Evolutionary conservation across 2,329 filamentous ascomycete species (phyloP), one percentile per base, ranked within the genome.

Genomic region (Peltaster fructicola): DNA sequence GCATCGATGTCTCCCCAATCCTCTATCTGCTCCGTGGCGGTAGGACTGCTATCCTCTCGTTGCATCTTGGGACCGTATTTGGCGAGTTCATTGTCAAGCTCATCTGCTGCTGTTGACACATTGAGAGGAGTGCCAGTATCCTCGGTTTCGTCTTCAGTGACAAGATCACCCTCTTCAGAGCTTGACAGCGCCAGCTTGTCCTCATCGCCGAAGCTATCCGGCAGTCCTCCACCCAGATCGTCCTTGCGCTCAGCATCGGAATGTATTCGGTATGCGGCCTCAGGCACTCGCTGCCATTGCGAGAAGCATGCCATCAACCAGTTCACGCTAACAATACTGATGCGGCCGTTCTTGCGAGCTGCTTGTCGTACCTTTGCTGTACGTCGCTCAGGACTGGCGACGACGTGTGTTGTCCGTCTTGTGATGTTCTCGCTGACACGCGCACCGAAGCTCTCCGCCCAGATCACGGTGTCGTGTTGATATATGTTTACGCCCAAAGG

Each of bases 361-460:
- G 88, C 88, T 49, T 84, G 75, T 23, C 79, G 74, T 20, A 95
- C 81, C 53, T 98, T 98, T 26, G 80, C 75, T 0, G 88, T 95
- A 12, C 84, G 72, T 13, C 75, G 63, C 9, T 67, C 61, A 10
- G 68, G 69, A 25, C 68, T 73, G 6, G 77, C 72, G 3, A 84
- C 74, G 4, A 84, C 63, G 47, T 84, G 78, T 0, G 77, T 82
- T 1, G 56, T 61, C 20, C 45, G 45, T 30, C 50, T 53, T 20
- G 43, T 55, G 30, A 79, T 64, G 27, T 65, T 65, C 15, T 60
- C 58, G 2, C 62, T 64, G 6, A 84, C 58, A 16, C 57, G 62
- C 5, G 80, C 85, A 11, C 88, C 88, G 44, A 93, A 95, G 41
- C 68, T 79, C 44, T 72, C 73, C 3, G 82, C 76, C 62, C 90